Evolutionary conservation across 192 early-diverging fungal species (phyloP), one percentile per base, ranked within the genome.

Genomic region (Borealophlyctis nickersoniae): DNA sequence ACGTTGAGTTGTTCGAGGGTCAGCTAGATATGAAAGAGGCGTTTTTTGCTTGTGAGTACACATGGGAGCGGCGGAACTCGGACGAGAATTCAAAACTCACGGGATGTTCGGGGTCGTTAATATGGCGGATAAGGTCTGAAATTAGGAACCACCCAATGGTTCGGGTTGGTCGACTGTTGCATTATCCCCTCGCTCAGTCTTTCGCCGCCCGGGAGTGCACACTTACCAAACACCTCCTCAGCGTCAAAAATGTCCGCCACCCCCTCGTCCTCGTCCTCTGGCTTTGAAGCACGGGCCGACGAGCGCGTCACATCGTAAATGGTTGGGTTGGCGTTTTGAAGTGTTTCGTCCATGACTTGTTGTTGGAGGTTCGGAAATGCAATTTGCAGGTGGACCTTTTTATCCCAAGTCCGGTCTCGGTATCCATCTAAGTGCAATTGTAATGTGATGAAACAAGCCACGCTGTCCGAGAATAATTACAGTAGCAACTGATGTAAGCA

Each of bases 21-120:
- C 39, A 98, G 79, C 60, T 79, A 51, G n/a, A 22, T n/a, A 52
- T 3, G 52, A n/a, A 1, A 24, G 52, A 14, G n/a, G n/a, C n/a
- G n/a, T n/a, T n/a, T n/a, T n/a, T n/a, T n/a, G n/a, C 9, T 3
- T 34, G 30, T 34, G 24, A 19, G 11, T 26, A 55, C n/a, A 48
- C n/a, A 16, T 2, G 1, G 34, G 2, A 31, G 16, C 4, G 9
- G 29, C 16, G 9, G 22, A 58, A 28, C 5, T 1, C 3, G 59
- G 36, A 51, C 1, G 16, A 45, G 22, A 24, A 31, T 27, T 13
- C 19, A 30, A 55, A 4, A 34, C 73, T 56, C 32, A 76, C 71
- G n/a, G 94, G 94, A 74, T 99, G 96, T 74, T 99, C 96, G 3
- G 96, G 96, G 69, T 99, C 96, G 62, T 93, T 93, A 70, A 98